Conservation (phyloP, 2,329 filamentous ascomycete species). For the Sordariomycetes sp. region DNA sequence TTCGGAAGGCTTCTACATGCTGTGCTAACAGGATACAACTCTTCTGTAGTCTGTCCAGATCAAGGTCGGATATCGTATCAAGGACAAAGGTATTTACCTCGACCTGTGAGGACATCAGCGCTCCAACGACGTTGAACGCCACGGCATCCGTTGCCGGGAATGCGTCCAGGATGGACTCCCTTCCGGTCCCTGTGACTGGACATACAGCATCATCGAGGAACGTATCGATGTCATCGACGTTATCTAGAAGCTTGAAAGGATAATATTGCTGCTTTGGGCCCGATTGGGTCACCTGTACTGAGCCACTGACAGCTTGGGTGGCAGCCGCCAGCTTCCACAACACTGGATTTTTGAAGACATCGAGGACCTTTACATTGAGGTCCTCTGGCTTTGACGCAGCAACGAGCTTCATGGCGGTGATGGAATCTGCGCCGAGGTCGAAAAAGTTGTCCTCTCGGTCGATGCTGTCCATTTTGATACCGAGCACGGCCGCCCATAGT, state of each 20-base stretch:
- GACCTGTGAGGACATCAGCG: slow-evolving; percentile 3
- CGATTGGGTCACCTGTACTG: not conserved
- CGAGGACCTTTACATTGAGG: slow-evolving; percentile 5
- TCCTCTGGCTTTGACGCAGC: slow-evolving; percentile 4
- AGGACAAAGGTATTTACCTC: slow-evolving; percentile 5
- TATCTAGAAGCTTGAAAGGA: slow-evolving; percentile 4
- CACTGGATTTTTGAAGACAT: slow-evolving; percentile 7
- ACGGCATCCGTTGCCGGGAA: slow-evolving; percentile 5
- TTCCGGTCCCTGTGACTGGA: slow-evolving; percentile 2
- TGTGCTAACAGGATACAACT: slow-evolving; percentile 2
- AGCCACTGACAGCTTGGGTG: not conserved
- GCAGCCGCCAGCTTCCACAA: slow-evolving; percentile 6
- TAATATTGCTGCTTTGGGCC: slow-evolving; percentile 1
- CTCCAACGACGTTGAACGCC: slow-evolving; percentile 4
- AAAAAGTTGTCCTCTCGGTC: slow-evolving; percentile 10
- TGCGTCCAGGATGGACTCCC: slow-evolving; percentile 3
- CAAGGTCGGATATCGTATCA: slow-evolving; percentile 3
- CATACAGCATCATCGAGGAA: slow-evolving; percentile 4
- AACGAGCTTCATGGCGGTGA: slow-evolving; percentile 7
- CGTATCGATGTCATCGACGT: slow-evolving; percentile 1
- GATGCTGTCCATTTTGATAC: slow-evolving; percentile 5
- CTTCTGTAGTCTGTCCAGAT: slow-evolving; percentile 4
- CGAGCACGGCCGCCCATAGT: slow-evolving; percentile 7
- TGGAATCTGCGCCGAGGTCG: slow-evolving; percentile 8
- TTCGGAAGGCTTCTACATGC: slow-evolving; percentile 6